These are phyloP conservation scores for Phyllachora maydis DNA, from an alignment of 2,329 filamentous ascomycete genomes.

Conservation along the genomic window DNA sequence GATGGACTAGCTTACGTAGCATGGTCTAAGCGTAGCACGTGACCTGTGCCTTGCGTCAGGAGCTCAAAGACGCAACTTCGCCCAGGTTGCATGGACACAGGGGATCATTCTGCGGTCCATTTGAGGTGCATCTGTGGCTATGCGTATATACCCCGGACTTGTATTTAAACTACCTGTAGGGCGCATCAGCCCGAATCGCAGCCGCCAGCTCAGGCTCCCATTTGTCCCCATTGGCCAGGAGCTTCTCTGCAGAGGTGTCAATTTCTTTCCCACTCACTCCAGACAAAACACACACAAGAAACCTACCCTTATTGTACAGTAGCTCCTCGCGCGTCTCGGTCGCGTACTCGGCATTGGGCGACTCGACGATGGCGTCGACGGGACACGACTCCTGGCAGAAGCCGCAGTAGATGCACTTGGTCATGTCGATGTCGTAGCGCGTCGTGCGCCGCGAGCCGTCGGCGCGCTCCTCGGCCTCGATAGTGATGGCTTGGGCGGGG, in stretches of 20 bases:
- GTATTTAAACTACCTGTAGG: constrained; percentile 64
- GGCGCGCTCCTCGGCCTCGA: constrained; percentile 94
- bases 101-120: too few species aligned
- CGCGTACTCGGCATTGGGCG: constrained; percentile 40
- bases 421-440: constrained; percentile 99
- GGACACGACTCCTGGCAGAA: constrained; percentile 99
- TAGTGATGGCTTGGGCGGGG: constrained; percentile 95
- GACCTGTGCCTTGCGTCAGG: too few species aligned
- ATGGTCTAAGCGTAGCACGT: too few species aligned
- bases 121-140: too few species aligned
- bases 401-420: constrained; percentile 99
- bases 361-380: constrained; percentile 70
- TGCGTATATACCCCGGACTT: too few species aligned
- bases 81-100: too few species aligned
- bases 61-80: too few species aligned
- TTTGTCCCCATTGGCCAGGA: constrained; percentile 76
- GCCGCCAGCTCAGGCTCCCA: constrained; percentile 97
- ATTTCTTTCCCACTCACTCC: constrained; percentile 2
- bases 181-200: constrained; percentile 76
- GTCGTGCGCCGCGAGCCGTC: constrained; percentile 91
- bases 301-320: constrained; percentile 74
- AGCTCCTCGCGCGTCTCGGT: constrained; percentile 70
- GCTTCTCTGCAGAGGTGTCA: constrained; percentile 39
- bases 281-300: not conserved
- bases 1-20: too few species aligned